These are phyloP conservation scores for Tolypocladium guangdongense DNA, from an alignment of 2,329 filamentous ascomycete genomes.

Conservation along the genomic window DNA sequence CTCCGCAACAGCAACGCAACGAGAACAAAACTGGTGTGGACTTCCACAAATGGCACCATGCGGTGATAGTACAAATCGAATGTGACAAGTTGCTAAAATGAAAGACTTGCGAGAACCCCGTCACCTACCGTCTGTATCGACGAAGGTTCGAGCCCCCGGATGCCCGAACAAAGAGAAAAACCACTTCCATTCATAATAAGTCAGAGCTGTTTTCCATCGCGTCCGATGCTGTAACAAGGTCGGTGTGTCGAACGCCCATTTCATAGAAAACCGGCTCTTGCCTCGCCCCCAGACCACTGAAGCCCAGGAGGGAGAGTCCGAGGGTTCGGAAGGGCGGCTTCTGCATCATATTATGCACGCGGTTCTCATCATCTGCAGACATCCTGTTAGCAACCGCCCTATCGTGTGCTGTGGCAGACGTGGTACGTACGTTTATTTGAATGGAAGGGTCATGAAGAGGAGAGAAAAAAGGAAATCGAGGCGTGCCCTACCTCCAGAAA, in stretches of 20 bases:
- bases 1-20: no score
- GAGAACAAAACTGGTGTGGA: no score
- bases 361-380: slow-evolving; percentile 94
- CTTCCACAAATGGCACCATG: background rate
- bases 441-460: slow-evolving; percentile 86
- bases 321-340: slow-evolving; percentile 53
- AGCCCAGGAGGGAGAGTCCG: slow-evolving; percentile 83
- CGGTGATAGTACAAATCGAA: background rate
- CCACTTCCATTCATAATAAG: slow-evolving; percentile 31
- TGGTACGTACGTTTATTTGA: slow-evolving; percentile 82
- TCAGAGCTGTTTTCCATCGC: slow-evolving; percentile 98
- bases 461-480: slow-evolving; percentile 37
- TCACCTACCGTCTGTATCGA: background rate
- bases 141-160: background rate
- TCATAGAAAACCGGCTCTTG: slow-evolving; percentile 61
- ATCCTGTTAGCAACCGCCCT: slow-evolving; percentile 18
- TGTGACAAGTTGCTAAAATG: background rate
- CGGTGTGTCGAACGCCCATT: slow-evolving; percentile 98
- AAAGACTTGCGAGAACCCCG: background rate
- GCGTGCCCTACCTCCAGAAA: slow-evolving; percentile 7
- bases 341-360: slow-evolving; percentile 85
- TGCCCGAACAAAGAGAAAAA: slow-evolving; percentile 1
- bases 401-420: slow-evolving; percentile 7
- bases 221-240: slow-evolving; percentile 97
- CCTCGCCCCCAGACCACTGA: slow-evolving; percentile 69